A percentile compares a stretch with the other conserved stretches of the same genome.
Conservation (phyloP, 129 eudicot genomes). For the Oenanthe sinensis region DNA sequence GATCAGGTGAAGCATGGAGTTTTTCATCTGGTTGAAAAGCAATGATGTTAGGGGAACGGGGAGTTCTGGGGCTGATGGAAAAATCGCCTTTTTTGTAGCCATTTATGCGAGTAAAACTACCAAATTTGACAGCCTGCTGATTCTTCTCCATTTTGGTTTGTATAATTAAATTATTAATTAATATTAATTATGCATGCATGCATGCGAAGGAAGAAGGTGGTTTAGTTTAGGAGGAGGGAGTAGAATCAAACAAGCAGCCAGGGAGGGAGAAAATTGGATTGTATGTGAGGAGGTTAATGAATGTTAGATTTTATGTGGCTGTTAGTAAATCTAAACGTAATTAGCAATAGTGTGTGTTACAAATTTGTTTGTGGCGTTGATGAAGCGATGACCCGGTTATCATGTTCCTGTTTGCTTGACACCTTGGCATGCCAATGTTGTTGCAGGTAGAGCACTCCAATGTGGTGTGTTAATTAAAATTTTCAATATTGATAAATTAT, state of each 20-base stretch:
- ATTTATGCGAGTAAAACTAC: conserved; percentile 23
- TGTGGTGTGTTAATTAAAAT: too few species aligned
- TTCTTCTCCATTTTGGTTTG: conserved; percentile 23
- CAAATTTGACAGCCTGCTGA: conserved; percentile 7
- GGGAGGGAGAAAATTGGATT: background rate
- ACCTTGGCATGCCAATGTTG: too few species aligned
- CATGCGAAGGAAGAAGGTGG: background rate
- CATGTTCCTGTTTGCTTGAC: background rate
- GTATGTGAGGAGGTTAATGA: background rate
- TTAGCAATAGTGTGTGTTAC: background rate
- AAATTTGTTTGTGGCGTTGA: background rate
- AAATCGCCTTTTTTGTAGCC: background rate
- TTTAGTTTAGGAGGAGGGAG: too few species aligned
- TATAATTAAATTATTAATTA: too few species aligned
- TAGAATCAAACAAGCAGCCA: background rate
- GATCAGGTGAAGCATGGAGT: background rate
- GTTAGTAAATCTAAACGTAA: too few species aligned
- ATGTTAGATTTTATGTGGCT: background rate
- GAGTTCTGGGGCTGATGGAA: background rate
- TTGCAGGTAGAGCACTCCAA: too few species aligned
- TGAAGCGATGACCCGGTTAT: conserved; percentile 1
- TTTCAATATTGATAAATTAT: too few species aligned
- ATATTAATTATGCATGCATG: background rate
- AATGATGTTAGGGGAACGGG: background rate
- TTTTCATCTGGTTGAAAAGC: background rate